Percentiles rank a stretch among this genome's conserved stretches.
phyloP scores from a whole-genome alignment of 306 rosid genomes.

The Prunus mume region DNA sequence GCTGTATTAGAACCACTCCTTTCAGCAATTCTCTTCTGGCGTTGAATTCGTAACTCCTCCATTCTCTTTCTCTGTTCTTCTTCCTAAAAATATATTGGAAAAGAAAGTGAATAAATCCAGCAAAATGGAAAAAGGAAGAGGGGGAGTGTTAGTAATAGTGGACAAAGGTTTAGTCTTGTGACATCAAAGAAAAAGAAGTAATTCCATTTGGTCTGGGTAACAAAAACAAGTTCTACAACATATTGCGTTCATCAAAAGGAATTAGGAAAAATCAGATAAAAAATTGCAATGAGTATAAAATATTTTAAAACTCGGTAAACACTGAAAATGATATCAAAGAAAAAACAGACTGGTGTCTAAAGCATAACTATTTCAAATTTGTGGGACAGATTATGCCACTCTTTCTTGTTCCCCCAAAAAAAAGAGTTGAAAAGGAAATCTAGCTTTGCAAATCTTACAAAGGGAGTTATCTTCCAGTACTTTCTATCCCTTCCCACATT shows the following conservation, averaged over 20 bases:
- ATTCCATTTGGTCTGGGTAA: neutral
- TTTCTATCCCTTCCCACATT: neutral
- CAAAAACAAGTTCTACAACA: neutral
- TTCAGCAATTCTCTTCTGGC: conserved; percentile 97
- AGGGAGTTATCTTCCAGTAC: no score
- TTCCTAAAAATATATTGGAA: conserved; percentile 45
- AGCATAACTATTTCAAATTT: neutral
- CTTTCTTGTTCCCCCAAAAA: neutral
- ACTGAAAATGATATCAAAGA: neutral
- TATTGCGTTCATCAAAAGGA: neutral
- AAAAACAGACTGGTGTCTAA: neutral
- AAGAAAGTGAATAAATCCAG: conserved; percentile 17
- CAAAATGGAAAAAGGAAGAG: conserved; percentile 1
- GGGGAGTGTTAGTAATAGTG: neutral
- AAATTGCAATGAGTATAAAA: neutral
- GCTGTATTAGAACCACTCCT: conserved; percentile 43
- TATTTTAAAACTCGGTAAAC: neutral
- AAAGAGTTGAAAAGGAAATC: no score
- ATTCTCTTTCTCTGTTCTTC: conserved; percentile 74
- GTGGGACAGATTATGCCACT: neutral
- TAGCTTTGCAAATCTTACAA: no score
- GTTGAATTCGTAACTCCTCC: conserved; percentile 61
- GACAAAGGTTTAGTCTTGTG: neutral
- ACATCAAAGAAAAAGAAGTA: neutral
- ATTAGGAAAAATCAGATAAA: neutral